Evolutionary conservation across 345 rosid species (phyloP).

Genomic region (Gossypium ekmanianum): DNA sequence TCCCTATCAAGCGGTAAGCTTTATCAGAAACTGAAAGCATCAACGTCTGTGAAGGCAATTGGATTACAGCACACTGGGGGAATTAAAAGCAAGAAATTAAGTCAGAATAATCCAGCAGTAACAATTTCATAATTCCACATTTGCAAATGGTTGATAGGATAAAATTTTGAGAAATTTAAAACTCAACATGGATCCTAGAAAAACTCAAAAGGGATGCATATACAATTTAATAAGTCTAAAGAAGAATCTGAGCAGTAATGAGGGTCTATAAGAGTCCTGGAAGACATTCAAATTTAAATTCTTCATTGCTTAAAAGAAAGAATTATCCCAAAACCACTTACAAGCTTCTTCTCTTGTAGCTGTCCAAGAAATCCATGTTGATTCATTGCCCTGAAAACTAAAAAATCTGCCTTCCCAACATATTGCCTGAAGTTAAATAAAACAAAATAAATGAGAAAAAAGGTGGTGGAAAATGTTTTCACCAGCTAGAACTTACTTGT

Average conservation of each 20-base stretch:
- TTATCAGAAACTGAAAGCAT: slow-evolving; percentile 93
- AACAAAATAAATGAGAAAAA: slow-evolving; percentile 20
- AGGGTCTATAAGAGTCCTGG: background rate
- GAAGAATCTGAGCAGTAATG: background rate
- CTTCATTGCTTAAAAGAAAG: slow-evolving; percentile 4
- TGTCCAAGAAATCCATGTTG: slow-evolving; percentile 95
- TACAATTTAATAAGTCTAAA: background rate
- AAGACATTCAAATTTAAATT: background rate
- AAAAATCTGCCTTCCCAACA: slow-evolving; percentile 93
- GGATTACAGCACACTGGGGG: slow-evolving; percentile 91
- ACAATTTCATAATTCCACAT: background rate
- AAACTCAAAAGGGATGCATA: slow-evolving; percentile 1
- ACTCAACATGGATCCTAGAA: background rate
- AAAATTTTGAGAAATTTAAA: slow-evolving; percentile 6
- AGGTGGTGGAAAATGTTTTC: slow-evolving; percentile 11
- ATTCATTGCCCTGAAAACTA: slow-evolving; percentile 93
- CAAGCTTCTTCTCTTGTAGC: slow-evolving; percentile 97
- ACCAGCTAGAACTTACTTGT: slow-evolving; percentile 53
- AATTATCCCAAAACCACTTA: slow-evolving; percentile 36
- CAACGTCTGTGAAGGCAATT: slow-evolving; percentile 87
- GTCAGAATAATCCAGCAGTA: slow-evolving; percentile 21
- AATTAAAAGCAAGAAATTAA: slow-evolving; percentile 4
- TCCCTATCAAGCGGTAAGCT: slow-evolving; percentile 90
- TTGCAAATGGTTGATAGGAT: background rate
- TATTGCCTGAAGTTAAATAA: slow-evolving; percentile 60